Conservation (phyloP, 176 grass and related monocot genomes). For the Otatea glauca region DNA sequence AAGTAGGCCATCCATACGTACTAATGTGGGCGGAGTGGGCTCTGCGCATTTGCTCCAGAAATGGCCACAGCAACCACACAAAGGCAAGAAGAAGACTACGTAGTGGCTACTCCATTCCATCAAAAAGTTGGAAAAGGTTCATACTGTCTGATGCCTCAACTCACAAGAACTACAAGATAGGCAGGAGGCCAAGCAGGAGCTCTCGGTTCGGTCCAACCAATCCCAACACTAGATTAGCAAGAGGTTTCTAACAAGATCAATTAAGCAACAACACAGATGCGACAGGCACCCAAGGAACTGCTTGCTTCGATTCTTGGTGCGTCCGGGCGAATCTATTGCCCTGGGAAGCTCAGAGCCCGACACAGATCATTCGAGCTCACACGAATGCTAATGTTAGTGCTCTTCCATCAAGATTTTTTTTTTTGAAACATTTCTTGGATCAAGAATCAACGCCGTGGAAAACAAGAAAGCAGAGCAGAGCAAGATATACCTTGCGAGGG, state of each 20-base stretch:
- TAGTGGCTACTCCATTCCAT: neutral
- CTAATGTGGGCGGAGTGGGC: neutral
- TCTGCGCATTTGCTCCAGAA: neutral
- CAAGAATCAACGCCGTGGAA: neutral
- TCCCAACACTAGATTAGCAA: neutral
- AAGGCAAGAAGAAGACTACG: neutral
- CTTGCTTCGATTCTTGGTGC: neutral
- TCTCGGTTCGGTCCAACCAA: neutral
- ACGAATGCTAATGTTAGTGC: neutral
- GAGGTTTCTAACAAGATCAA: neutral
- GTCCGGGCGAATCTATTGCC: neutral
- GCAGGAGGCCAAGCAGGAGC: neutral
- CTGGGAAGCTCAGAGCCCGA: neutral
- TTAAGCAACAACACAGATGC: neutral
- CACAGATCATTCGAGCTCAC: neutral
- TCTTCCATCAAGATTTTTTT: neutral
- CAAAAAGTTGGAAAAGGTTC: neutral
- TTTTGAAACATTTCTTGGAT: neutral
- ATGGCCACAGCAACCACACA: neutral
- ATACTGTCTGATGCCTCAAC: neutral
- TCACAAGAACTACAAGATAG: neutral
- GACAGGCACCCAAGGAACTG: neutral
- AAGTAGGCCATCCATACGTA: neutral
- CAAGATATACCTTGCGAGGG: conserved; percentile 56
- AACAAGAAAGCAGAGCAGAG: neutral